Evolutionary conservation across 2,329 filamentous ascomycete genomes (phyloP).

Genomic region (Rhynchosporium graminicola): DNA sequence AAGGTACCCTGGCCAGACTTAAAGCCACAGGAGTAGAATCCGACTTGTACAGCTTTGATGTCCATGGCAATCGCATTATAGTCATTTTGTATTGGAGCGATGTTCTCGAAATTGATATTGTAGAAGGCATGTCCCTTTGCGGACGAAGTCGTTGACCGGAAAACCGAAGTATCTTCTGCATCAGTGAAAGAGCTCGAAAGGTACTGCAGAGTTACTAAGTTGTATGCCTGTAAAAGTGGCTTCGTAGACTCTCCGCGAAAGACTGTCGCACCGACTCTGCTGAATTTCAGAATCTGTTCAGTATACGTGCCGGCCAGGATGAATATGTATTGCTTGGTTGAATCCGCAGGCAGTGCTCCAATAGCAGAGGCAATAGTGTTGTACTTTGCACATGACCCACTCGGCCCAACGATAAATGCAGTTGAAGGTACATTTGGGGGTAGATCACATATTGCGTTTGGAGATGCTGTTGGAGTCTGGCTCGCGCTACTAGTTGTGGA

Average conservation of each 20-base stretch:
- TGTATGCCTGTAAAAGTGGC: conserved; percentile 10
- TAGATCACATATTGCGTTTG: conserved; percentile 11
- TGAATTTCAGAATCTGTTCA: conserved; percentile 15
- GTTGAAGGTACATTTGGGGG: conserved; percentile 18
- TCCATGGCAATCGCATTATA: conserved; percentile 17
- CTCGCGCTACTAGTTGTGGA: conserved; percentile 7
- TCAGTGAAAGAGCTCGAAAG: conserved; percentile 12
- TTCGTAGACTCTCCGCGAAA: conserved; percentile 17
- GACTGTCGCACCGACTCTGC: conserved; percentile 14
- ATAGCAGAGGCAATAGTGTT: conserved; percentile 46
- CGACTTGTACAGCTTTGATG: conserved; percentile 17
- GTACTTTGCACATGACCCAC: conserved; percentile 43
- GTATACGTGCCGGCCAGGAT: conserved; percentile 17
- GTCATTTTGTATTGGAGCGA: conserved; percentile 11
- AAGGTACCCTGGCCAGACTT: conserved; percentile 16
- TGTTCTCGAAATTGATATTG: conserved; percentile 20
- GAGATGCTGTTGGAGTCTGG: conserved; percentile 17
- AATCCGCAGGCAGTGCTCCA: conserved; percentile 19
- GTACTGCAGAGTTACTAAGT: conserved; percentile 13
- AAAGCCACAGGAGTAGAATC: conserved; percentile 19
- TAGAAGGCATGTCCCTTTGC: conserved; percentile 17
- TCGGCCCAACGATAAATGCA: conserved; percentile 41
- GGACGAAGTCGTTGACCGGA: conserved; percentile 10
- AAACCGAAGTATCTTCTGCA: conserved; percentile 11
- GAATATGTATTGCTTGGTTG: conserved; percentile 31